Evolutionary conservation across 441 rosid genomes (phyloP).

Genomic region (Arabidopsis hybrid): DNA sequence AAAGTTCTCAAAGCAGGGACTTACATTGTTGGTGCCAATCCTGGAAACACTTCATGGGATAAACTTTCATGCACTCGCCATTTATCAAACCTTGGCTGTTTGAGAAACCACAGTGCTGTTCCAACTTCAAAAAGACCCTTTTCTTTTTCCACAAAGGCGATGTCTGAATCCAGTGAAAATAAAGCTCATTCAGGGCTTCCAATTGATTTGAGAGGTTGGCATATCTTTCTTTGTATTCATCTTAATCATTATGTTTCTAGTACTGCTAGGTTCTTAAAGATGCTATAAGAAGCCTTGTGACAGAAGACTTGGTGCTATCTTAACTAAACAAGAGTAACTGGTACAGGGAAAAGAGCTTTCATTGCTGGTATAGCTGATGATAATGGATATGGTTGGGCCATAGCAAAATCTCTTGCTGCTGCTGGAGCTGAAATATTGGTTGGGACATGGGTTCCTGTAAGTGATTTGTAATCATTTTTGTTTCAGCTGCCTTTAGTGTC

Average conservation of each 20-base stretch:
- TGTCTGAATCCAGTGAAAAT: slow-evolving; percentile 62
- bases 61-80: slow-evolving; percentile 56
- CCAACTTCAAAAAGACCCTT: slow-evolving; percentile 49
- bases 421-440: slow-evolving; percentile 97
- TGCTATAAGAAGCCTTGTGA: slow-evolving; percentile 8
- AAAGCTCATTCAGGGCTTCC: slow-evolving; percentile 68
- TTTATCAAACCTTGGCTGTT: slow-evolving; percentile 53
- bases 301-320: neutral
- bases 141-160: slow-evolving; percentile 60
- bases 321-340: slow-evolving; percentile 14
- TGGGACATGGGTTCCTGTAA: slow-evolving; percentile 99
- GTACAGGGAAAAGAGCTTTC: slow-evolving; percentile 87
- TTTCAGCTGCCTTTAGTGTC: slow-evolving; percentile 9
- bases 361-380: slow-evolving; percentile 99
- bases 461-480: too few species aligned
- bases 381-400: slow-evolving; percentile 99
- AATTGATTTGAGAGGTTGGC: slow-evolving; percentile 78
- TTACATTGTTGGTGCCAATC: slow-evolving; percentile 47
- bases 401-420: slow-evolving; percentile 97
- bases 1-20: slow-evolving; percentile 56
- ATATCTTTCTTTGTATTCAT: slow-evolving; percentile 1
- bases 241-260: neutral
- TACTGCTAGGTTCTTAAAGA: neutral
- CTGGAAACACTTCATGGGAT: slow-evolving; percentile 57
- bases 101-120: slow-evolving; percentile 42